Conservation (phyloP, 2,329 filamentous ascomycete species). For the Fusarium ambrosium region DNA sequence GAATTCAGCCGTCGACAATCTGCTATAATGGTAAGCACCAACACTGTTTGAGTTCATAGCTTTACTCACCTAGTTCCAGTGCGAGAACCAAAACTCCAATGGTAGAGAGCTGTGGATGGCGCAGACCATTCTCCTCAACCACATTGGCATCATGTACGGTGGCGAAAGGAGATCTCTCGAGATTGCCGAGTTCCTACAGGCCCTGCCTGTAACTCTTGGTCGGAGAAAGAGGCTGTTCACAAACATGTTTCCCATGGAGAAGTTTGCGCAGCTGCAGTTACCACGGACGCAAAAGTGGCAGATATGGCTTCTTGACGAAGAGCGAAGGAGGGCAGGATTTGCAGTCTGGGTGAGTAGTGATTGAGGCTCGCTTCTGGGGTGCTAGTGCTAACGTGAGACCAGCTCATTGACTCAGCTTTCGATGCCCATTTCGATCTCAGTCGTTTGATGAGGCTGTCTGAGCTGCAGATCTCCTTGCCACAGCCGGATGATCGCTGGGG, state of each 20-base stretch:
- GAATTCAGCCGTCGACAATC: constrained; percentile 1
- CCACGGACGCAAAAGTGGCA: constrained; percentile 15
- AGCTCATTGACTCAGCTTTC: constrained; percentile 4
- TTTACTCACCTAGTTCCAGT: background rate
- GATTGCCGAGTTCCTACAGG: constrained; percentile 10
- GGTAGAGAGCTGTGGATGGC: constrained; percentile 18
- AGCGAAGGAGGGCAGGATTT: constrained; percentile 9
- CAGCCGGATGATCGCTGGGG: constrained; percentile 16
- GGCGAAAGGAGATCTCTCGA: constrained; percentile 15
- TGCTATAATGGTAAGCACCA: constrained; percentile 1
- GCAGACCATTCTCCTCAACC: constrained; percentile 6
- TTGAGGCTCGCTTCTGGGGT: background rate
- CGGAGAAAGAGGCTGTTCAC: constrained; percentile 4
- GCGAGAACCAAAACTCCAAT: constrained; percentile 6
- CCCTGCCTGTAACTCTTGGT: background rate
- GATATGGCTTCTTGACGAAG: constrained; percentile 9
- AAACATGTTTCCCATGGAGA: constrained; percentile 17
- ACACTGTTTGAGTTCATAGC: too few relatives aligned
- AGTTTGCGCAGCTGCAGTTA: constrained; percentile 15
- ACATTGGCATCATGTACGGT: constrained; percentile 7
- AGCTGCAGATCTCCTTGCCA: constrained; percentile 13
- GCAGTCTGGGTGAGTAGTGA: constrained; percentile 6
- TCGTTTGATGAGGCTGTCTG: constrained; percentile 7
- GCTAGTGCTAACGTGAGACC: background rate
- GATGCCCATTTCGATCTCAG: constrained; percentile 9